Evolutionary conservation across 805 yeast genomes (phyloP).

Genomic region (Saturnispora quitensis): DNA sequence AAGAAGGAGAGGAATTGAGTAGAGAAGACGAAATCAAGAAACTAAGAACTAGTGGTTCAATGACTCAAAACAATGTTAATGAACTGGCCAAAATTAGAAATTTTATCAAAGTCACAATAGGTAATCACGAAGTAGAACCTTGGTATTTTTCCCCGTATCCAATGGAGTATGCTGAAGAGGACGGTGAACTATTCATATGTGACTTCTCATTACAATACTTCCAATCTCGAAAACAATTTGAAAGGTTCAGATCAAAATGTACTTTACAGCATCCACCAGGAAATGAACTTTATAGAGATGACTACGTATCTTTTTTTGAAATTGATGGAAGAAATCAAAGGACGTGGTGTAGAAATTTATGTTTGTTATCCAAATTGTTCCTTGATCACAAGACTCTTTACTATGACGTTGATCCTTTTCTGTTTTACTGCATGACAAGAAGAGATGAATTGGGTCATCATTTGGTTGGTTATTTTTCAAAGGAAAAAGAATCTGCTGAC

Average conservation of each 20-base stretch:
- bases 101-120: slow-evolving; percentile 68
- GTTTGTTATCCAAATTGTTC: slow-evolving; percentile 81
- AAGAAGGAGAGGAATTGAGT: slow-evolving; percentile 62
- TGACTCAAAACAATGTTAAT: slow-evolving; percentile 76
- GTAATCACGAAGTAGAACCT: slow-evolving; percentile 89
- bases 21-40: slow-evolving; percentile 91
- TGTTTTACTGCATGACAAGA: slow-evolving; percentile 91
- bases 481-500: slow-evolving; percentile 94
- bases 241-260: slow-evolving; percentile 81
- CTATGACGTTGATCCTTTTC: slow-evolving; percentile 96
- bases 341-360: slow-evolving; percentile 94
- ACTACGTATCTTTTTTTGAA: slow-evolving; percentile 88
- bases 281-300: slow-evolving; percentile 92
- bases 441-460: slow-evolving; percentile 90
- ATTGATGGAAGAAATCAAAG: slow-evolving; percentile 95
- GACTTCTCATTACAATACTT: slow-evolving; percentile 86
- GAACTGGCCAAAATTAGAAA: slow-evolving; percentile 91
- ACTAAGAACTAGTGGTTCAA: slow-evolving; percentile 89
- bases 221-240: slow-evolving; percentile 84
- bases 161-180: slow-evolving; percentile 86
- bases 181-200: slow-evolving; percentile 70
- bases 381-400: slow-evolving; percentile 93
- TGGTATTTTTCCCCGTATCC: slow-evolving; percentile 99
- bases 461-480: slow-evolving; percentile 91
- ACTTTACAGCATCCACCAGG: slow-evolving; percentile 96